Evolutionary conservation across 2,329 filamentous ascomycete species (phyloP).

Genomic region (Scortechinia acanthostroma): DNA sequence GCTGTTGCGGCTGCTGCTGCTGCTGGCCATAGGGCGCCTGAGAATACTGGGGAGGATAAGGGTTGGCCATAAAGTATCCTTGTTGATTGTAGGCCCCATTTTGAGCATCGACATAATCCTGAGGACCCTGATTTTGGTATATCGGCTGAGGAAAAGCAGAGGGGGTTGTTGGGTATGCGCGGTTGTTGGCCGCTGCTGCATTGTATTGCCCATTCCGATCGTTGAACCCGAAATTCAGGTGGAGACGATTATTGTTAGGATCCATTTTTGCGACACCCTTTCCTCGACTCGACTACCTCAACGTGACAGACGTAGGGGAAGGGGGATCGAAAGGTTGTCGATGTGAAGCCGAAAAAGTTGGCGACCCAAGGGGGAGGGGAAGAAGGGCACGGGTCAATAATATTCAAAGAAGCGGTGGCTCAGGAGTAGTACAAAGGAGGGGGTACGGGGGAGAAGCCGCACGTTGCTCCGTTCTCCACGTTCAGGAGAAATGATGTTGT

Average conservation of each 20-base stretch:
- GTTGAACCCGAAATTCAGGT: constrained; percentile 30
- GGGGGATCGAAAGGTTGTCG: no score
- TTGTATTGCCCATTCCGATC: constrained; percentile 31
- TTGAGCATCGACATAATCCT: neutral
- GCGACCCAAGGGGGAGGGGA: no score
- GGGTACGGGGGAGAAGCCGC: no score
- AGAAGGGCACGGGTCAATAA: neutral
- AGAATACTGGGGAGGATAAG: constrained; percentile 7
- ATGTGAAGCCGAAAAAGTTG: no score
- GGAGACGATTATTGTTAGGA: constrained; percentile 23
- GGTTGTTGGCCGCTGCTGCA: constrained; percentile 28
- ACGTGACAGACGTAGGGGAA: no score
- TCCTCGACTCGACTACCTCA: no score
- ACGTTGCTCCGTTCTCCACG: no score
- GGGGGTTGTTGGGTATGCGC: constrained; percentile 54
- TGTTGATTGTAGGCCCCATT: constrained; percentile 10
- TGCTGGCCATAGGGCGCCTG: constrained; percentile 13
- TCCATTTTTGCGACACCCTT: constrained; percentile 4
- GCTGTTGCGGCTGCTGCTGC: constrained; percentile 21
- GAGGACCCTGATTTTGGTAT: constrained; percentile 24
- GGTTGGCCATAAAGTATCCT: constrained; percentile 25
- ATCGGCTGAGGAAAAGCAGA: constrained; percentile 69
- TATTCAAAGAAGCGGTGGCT: constrained; percentile 2
- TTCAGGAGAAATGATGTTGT: no score
- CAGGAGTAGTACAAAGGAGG: neutral